These are phyloP conservation scores for Purpureocillium lavendulum DNA, from an alignment of 2,329 filamentous ascomycete genomes.

Conservation along the genomic window DNA sequence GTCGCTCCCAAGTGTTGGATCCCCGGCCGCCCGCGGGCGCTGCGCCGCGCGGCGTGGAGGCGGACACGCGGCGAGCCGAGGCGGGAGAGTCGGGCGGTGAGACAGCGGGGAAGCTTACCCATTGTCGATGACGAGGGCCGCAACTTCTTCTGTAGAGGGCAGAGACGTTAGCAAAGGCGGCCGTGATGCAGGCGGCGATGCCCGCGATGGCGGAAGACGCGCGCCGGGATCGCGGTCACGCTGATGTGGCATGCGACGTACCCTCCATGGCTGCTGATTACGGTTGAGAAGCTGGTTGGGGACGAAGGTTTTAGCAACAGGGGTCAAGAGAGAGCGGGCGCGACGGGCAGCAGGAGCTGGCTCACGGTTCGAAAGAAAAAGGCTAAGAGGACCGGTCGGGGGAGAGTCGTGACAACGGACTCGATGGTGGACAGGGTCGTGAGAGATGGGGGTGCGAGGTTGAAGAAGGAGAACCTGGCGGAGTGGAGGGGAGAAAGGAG, in stretches of 20 bases:
- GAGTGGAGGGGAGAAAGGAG: constrained; percentile 24
- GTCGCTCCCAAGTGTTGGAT: background rate
- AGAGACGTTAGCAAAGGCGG: constrained; percentile 32
- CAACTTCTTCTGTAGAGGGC: constrained; percentile 83
- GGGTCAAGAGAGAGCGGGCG: constrained; percentile 12
- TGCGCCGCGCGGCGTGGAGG: too few species aligned
- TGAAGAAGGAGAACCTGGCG: constrained; percentile 20
- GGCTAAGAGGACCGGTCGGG: constrained; percentile 8
- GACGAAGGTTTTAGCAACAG: constrained; percentile 9
- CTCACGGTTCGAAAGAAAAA: constrained; percentile 11
- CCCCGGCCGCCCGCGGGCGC: too few species aligned
- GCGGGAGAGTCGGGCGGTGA: constrained; percentile 23
- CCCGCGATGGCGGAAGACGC: constrained; percentile 3
- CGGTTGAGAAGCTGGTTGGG: constrained; percentile 20
- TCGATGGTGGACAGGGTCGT: constrained; percentile 9
- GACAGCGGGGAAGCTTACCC: constrained; percentile 66
- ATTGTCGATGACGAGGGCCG: constrained; percentile 99
- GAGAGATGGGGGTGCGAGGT: constrained; percentile 13
- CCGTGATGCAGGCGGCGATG: constrained; percentile 3
- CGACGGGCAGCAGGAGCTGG: constrained; percentile 1
- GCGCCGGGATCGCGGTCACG: background rate
- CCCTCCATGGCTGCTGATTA: constrained; percentile 50
- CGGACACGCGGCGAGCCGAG: constrained; percentile 1
- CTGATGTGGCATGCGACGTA: constrained; percentile 24
- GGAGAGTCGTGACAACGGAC: constrained; percentile 10